Evolutionary conservation across 164 flowering plant species (phyloP), one percentile per base, ranked within the genome.

Genomic region (Malania oleifera): DNA sequence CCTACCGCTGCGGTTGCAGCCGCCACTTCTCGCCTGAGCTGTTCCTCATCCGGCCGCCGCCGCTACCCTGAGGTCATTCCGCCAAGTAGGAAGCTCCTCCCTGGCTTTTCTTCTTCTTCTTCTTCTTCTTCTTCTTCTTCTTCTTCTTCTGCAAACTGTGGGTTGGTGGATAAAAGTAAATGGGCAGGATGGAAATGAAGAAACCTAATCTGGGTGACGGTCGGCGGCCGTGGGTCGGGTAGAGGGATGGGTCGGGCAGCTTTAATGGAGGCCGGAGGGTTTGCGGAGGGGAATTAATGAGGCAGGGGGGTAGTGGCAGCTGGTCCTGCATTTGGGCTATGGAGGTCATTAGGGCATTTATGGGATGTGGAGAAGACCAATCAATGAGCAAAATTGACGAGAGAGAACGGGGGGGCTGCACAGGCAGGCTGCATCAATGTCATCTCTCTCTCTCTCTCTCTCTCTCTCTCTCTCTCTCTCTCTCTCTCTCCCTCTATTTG

Each of bases 341-440:
- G 17, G 58, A 28, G n/a, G 50, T 29, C 63, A 70, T 64, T 56
- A 64, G 67, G 41, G 37, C 41, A 38, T 38, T 38, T 7, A 38
- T 38, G 41, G 13, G 13, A 28, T 35, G 67, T 29, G 56, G 62
- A 52, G 61, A 49, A 39, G 27, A 70, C 12, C 70, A 65, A 57
- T 67, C 31, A 74, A 57, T 63, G 69, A 2, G 14, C 29, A 31
- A 57, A 65, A 65, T 65, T 57, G 73, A 65, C 73, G 69, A 65
- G 26, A 43, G 31, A 45, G 34, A 55, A 10, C 10, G 10, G 1
- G 27, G 9, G 22, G 29, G n/a, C n/a, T n/a, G n/a, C n/a, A n/a
- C n/a, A n/a, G n/a, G n/a, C n/a, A n/a, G n/a, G n/a, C n/a, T n/a
- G n/a, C n/a, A n/a, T n/a, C n/a, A n/a, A n/a, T n/a, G n/a, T n/a